Conservation (phyloP, 345 rosid species). For the Gossypium stocksii region DNA sequence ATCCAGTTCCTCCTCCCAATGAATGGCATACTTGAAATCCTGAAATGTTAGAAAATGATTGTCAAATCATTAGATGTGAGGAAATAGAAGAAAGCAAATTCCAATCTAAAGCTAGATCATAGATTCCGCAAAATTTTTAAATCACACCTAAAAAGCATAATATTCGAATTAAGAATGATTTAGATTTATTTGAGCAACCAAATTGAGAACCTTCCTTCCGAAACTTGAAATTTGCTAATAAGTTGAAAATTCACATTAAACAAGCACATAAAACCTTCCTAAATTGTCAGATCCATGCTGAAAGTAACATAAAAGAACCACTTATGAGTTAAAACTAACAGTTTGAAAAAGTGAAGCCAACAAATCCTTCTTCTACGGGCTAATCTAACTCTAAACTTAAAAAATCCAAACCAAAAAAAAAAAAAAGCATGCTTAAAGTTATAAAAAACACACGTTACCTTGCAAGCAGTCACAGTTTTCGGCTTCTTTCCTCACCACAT, state of each 20-base stretch:
- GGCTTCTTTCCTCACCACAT: no score
- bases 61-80: not conserved
- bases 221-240: not conserved
- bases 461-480: no score
- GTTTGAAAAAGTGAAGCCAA: not conserved
- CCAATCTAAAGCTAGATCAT: not conserved
- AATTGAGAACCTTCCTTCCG: no score
- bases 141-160: not conserved
- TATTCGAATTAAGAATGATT: no score
- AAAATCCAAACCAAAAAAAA: not conserved
- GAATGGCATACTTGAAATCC: no score
- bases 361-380: not conserved
- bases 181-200: not conserved
- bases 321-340: not conserved
- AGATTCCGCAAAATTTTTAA: not conserved
- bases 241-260: not conserved
- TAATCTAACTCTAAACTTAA: no score
- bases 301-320: not conserved
- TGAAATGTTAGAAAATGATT: not conserved
- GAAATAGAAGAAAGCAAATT: not conserved
- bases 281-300: not conserved
- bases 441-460: slow-evolving; percentile 1
- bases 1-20: no score
- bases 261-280: not conserved
- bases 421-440: not conserved